Evolutionary conservation across 2,329 filamentous ascomycete genomes (phyloP), one percentile per base, ranked within the genome.

Genomic region (Pseudocercospora vitis): DNA sequence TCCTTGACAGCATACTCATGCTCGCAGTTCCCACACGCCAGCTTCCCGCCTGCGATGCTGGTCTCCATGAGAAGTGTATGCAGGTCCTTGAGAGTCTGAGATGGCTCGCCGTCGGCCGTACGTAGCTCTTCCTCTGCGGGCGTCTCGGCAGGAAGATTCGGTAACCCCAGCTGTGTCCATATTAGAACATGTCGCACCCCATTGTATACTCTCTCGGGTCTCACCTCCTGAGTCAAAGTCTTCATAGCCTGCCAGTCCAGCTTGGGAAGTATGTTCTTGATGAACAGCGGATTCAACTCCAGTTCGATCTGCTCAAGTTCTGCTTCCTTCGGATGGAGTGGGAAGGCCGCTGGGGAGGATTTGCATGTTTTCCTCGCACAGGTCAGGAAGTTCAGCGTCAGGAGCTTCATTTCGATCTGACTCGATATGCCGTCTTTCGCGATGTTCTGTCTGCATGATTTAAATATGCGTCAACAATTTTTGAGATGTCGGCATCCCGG

Each of bases 301-400:
- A 91, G 77, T 64, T 95, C 89, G 63, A 89, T 81, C 66, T 91
- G 85, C 63, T 91, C 91, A 19, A 99, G 85, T 71, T 96, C 91
- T 48, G 89, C 91, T 66, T 97, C 91, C 66, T 87, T 87, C 52
- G 94, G 92, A 72, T 97, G 94, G 12, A 99, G 81, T 2, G 94
- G 94, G 69, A 95, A 97, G 19, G 90, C 89, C 48, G 81, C 76
- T 4, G 86, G 78, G 26, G 86, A 85, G 53, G 84, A 82, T 76
- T 95, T 96, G 86, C 94, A 99, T 52, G 88, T 80, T 79, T 96
- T 97, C 70, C 95, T 88, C 58, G 94, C 92, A 79, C 94, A 99
- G 66, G 90, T 94, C 61, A 97, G 79, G 74, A 99, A 99, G 76
- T 97, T 97, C 67, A 95, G 86, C 57, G 91, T 96, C 48, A 97